Percentiles rank a stretch among this genome's conserved stretches.
Evolutionary conservation across 1,284 basidiomycete species (phyloP).

Genomic region (Pascua guehoae): DNA sequence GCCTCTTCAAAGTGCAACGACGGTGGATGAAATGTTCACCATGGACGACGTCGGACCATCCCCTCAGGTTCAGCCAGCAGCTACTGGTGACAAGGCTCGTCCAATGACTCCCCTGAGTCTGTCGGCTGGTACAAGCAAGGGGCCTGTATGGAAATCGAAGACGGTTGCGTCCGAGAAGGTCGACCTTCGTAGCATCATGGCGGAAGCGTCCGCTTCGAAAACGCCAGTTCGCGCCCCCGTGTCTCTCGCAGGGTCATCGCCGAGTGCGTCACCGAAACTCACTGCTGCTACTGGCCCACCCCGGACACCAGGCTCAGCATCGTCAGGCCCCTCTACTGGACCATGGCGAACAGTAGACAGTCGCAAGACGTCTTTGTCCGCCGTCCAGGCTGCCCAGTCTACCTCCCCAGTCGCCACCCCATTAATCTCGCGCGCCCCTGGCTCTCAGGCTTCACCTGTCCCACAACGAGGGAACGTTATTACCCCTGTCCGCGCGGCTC

Average conservation of each 20-base stretch:
- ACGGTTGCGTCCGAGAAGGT: slow-evolving; percentile 53
- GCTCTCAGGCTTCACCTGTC: slow-evolving; percentile 18
- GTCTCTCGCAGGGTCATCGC: slow-evolving; percentile 6
- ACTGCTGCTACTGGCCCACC: background rate
- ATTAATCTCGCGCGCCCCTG: slow-evolving; percentile 12
- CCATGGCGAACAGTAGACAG: slow-evolving; percentile 33
- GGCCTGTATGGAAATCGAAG: slow-evolving; percentile 52
- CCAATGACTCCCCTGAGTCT: slow-evolving; percentile 55
- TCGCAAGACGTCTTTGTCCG: slow-evolving; percentile 28
- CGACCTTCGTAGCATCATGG: slow-evolving; percentile 83
- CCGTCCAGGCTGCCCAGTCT: slow-evolving; percentile 33
- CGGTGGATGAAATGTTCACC: slow-evolving; percentile 47
- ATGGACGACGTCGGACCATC: slow-evolving; percentile 48
- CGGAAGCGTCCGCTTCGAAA: slow-evolving; percentile 55
- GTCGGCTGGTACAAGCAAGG: slow-evolving; percentile 7
- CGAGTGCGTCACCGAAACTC: slow-evolving; percentile 1
- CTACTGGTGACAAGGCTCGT: slow-evolving; percentile 27
- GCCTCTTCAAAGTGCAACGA: slow-evolving; percentile 27
- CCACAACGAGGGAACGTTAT: slow-evolving; percentile 13
- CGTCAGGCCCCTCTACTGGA: background rate
- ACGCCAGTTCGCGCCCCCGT: slow-evolving; percentile 9
- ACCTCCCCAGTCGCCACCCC: background rate
- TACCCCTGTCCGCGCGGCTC: slow-evolving; percentile 3
- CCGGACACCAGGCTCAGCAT: background rate
- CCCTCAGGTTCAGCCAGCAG: slow-evolving; percentile 12